Evolutionary conservation across 257 asterid species (phyloP), one percentile per base, ranked within the genome.

Genomic region (Ilex asprella): DNA sequence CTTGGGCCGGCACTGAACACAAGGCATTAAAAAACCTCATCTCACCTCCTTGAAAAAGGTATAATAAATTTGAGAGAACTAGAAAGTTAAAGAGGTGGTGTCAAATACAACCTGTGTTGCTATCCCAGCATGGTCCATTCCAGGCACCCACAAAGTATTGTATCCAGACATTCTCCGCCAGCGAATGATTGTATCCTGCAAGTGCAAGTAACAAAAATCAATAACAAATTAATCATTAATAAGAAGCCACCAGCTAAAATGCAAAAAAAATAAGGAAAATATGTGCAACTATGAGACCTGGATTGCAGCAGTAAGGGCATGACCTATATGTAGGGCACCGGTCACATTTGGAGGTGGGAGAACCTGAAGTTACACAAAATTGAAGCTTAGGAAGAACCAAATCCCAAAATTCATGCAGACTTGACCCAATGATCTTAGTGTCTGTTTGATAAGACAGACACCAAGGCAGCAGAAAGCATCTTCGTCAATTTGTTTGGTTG

Each of bases 331-430:
- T 32, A 92, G 86, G 69, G 96, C 99, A 59, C 96, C 97, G 51
- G 99, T 92, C 57, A 92, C 96, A 62, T 92, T 92, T 14, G 99
- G 99, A 30, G 99, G 99, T 58, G 99, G 99, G 63, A 83, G 75
- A 59, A 89, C 97, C 99, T 92, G 73, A 68, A 75, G 50, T 67
- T 15, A n/a, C 16, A 61, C 64, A 39, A 70, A 74, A 53, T 49
- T 58, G 54, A 35, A 35, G 41, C 5, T 35, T 35, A 35, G 41
- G 41, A 3, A 35, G 41, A 3, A 7, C 41, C 41, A 35, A 35
- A 35, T 35, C 41, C 41, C 8, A 7, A 21, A 21, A 21, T 21
- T 21, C 27, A 21, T 21, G 27, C 27, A 21, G 27, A 21, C 27
- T 21, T 21, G 27, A 21, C 27, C 27, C 27, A 21, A 21, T 21